Base-by-base conservation (phyloP, 768 basidiomycete genomes). In the Amanita rubescens region DNA sequence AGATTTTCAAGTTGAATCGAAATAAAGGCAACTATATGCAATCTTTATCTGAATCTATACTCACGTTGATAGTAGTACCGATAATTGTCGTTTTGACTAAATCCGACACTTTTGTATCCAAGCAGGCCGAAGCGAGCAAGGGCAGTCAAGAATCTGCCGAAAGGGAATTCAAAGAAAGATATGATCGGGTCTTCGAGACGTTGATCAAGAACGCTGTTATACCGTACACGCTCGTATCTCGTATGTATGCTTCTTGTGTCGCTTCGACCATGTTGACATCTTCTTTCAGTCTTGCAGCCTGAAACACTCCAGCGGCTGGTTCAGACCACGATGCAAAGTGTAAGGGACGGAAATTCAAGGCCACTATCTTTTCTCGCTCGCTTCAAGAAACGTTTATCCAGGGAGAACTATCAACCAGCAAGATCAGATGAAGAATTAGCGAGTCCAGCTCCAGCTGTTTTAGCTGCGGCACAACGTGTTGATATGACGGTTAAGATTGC, bases 81-180 rank as follows among this genome's bases (percentile, higher is more conserved):
- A 48, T 68, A 45, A 60, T 69, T 39, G 61, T 58, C 33, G 62
- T 69, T 14, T 68, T 69, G 55, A 69, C 67, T 15, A 65, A 69
- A 51, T 69, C 63, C 38, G 67, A 69, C 54, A 35, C 51, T 11
- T 63, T 68, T 11, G 41, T 63, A 17, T 53, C 45, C 3, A 27
- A 24, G 5, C 25, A n/a, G 27, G 27, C 27, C 3, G 8, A 30
- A 8, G 30, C 3, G 30, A 27, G 25, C 14, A 8, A 32, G n/a
- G 2, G 12, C 6, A 27, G 27, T 32, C 25, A 27, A 5, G 45
- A 47, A 17, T 15, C 14, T 5, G 45, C 45, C 9, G 27, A 11
- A 10, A 47, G 17, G 17, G 9, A 6, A 4, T 47, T 30, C 30
- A 30, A 47, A 2, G 45, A 47, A 5, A 47, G 14, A 10, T 32